These are phyloP conservation scores for Colletotrichum acutatum DNA, from an alignment of 2,329 filamentous ascomycete species.

Conservation along the genomic window DNA sequence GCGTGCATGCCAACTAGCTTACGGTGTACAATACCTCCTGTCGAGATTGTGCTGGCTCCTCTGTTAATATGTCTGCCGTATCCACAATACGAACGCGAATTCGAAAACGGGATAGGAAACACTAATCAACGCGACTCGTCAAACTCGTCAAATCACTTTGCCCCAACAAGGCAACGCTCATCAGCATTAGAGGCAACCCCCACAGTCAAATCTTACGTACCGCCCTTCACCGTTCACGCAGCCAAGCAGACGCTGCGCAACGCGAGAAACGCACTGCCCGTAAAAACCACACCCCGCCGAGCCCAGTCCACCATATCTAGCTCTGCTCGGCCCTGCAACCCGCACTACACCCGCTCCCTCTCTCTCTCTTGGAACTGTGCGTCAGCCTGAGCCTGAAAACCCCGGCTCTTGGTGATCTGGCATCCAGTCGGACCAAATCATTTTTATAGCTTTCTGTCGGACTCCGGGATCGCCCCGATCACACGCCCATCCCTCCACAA, in stretches of 20 bases:
- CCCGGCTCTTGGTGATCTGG: neutral
- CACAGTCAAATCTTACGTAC: neutral
- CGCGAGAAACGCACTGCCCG: neutral
- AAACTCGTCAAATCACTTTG: neutral
- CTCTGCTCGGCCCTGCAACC: neutral
- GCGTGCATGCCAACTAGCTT: neutral
- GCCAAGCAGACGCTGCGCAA: neutral
- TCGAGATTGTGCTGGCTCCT: neutral
- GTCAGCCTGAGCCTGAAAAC: neutral
- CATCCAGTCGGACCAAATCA: neutral
- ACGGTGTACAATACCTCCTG: too few relatives aligned
- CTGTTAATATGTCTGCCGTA: neutral
- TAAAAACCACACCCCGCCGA: neutral
- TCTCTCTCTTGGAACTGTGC: neutral
- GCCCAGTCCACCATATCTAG: neutral
- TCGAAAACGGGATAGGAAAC: neutral
- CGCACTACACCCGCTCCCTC: constrained; percentile 3
- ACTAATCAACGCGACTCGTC: neutral
- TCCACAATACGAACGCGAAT: constrained; percentile 28
- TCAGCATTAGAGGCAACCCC: neutral
- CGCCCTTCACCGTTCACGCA: neutral
- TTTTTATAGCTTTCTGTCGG: neutral
- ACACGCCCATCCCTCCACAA: neutral
- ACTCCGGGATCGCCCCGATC: constrained; percentile 1
- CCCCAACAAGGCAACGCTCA: neutral